Conservation (phyloP, 108 stramenopile genomes). For the Cyclotella choctawhatcheeana region DNA sequence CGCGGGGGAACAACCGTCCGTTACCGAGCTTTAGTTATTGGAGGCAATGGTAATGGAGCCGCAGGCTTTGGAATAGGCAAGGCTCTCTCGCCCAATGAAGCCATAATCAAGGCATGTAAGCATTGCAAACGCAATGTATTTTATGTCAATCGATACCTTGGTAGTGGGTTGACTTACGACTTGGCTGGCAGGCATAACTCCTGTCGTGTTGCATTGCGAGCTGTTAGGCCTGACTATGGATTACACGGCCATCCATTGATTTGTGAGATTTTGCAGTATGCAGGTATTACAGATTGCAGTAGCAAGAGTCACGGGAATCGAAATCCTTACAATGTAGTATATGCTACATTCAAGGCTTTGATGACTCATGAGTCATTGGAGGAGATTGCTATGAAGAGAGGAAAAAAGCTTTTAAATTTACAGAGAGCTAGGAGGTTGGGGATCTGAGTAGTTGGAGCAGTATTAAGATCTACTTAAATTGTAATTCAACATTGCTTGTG, state of each 20-base stretch:
- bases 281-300: conserved; percentile 85
- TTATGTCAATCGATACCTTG: conserved; percentile 90
- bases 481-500: background rate
- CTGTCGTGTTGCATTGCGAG: conserved; percentile 78
- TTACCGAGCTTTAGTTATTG: conserved; percentile 91
- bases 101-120: conserved; percentile 76
- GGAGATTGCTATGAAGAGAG: conserved; percentile 89
- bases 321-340: conserved; percentile 84
- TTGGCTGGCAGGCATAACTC: conserved; percentile 90
- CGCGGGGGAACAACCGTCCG: conserved; percentile 90
- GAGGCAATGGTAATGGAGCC: conserved; percentile 94
- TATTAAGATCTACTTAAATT: background rate
- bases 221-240: conserved; percentile 69
- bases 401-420: conserved; percentile 80
- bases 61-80: conserved; percentile 97
- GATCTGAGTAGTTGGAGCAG: conserved; percentile 46
- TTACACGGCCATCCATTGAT: conserved; percentile 76
- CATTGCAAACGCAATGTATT: conserved; percentile 86
- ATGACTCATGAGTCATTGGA: conserved; percentile 89
- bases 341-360: conserved; percentile 93
- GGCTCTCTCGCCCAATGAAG: conserved; percentile 83
- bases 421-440: conserved; percentile 78
- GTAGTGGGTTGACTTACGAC: conserved; percentile 72
- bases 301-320: conserved; percentile 88
- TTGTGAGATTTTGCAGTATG: conserved; percentile 75